A percentile compares a stretch with the other conserved stretches of the same genome.
These are phyloP conservation scores for Porcisia deanei DNA, from an alignment of 208 protist genomes.

Conservation along the genomic window DNA sequence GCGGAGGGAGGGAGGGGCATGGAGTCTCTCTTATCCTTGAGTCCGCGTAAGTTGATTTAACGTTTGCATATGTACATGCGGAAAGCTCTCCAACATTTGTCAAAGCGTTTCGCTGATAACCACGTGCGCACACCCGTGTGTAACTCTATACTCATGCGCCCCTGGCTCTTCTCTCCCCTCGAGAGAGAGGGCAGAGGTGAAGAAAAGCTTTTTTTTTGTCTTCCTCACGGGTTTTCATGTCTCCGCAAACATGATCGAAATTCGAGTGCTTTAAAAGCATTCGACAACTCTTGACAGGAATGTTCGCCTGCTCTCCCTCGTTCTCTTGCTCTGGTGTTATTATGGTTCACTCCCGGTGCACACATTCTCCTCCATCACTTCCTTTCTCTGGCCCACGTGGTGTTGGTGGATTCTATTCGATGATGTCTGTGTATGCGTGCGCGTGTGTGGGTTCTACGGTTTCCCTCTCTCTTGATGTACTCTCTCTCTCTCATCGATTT, in stretches of 20 bases:
- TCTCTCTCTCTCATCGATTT: not conserved
- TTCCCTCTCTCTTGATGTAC: not conserved
- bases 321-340: not conserved
- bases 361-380: conserved; percentile 11
- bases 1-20: not conserved
- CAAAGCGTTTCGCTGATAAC: no score
- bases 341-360: not conserved
- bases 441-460: not conserved
- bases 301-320: not conserved
- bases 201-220: not conserved
- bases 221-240: not conserved
- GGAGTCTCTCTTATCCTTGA: conserved; percentile 15
- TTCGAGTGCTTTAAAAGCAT: not conserved
- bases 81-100: not conserved
- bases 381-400: not conserved
- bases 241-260: not conserved
- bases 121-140: no score
- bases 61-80: conserved; percentile 16
- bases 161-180: not conserved
- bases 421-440: not conserved
- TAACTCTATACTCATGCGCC: no score
- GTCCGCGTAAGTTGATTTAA: not conserved
- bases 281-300: not conserved
- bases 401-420: not conserved
- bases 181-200: not conserved